Conservation (phyloP, 2,329 filamentous ascomycete genomes). For the Arthrobotrys musiformis region DNA sequence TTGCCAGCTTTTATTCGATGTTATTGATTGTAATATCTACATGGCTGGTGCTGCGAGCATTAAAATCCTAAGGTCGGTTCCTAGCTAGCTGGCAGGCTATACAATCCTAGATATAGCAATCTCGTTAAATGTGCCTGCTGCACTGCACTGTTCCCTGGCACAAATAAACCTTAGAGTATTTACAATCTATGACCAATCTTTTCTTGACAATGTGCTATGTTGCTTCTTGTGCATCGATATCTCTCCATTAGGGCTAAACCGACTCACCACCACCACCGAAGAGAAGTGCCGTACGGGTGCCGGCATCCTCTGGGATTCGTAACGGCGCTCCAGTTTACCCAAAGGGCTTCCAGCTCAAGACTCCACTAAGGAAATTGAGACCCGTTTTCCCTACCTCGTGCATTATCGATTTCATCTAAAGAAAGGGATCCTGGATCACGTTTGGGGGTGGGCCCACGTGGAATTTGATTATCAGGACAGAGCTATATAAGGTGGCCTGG, state of each 20-base stretch:
- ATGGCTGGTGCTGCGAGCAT: too few relatives aligned
- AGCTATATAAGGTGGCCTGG: conserved; percentile 12
- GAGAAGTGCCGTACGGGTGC: neutral
- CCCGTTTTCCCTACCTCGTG: conserved; percentile 6
- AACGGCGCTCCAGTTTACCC: neutral
- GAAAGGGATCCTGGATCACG: neutral
- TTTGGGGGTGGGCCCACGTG: neutral
- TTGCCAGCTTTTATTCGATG: too few relatives aligned
- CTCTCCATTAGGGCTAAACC: neutral
- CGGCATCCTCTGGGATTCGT: neutral
- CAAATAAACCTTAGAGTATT: too few relatives aligned
- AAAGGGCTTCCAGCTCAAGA: neutral
- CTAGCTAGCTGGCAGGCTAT: too few relatives aligned
- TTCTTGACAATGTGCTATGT: neutral
- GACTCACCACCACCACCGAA: neutral
- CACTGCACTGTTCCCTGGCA: neutral
- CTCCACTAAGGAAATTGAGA: conserved; percentile 8
- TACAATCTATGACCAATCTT: neutral
- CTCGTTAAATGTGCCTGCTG: neutral
- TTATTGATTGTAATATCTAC: too few relatives aligned
- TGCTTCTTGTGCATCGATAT: neutral
- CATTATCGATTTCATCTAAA: conserved; percentile 3
- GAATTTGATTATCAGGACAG: neutral
- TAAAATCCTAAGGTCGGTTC: too few relatives aligned
- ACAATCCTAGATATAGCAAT: neutral